Evolutionary conservation across 2,329 filamentous ascomycete species (phyloP).

Genomic region (Sporothrix pallida): DNA sequence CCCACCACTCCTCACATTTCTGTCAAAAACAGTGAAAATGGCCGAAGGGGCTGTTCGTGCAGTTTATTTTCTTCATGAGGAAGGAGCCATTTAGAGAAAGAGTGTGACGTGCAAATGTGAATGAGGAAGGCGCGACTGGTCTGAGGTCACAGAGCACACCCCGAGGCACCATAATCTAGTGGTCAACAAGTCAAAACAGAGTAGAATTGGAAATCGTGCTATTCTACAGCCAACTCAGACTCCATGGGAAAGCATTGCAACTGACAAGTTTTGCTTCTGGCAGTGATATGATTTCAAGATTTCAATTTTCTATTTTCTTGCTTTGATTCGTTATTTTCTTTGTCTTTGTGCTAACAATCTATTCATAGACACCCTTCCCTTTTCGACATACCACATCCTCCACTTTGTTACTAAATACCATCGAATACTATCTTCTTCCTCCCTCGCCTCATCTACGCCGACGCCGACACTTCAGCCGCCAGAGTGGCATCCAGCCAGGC

Average conservation of each 20-base stretch:
- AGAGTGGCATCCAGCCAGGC: slow-evolving; percentile 25
- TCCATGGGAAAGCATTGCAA: too few relatives aligned
- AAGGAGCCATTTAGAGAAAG: not conserved
- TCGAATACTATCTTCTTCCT: not conserved
- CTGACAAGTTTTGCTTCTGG: too few relatives aligned
- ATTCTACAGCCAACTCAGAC: too few relatives aligned
- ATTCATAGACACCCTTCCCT: too few relatives aligned
- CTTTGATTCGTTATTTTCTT: too few relatives aligned
- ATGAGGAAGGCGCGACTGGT: not conserved
- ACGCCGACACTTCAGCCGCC: not conserved
- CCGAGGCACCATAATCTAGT: too few relatives aligned
- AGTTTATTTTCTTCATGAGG: not conserved
- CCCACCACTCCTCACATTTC: not conserved
- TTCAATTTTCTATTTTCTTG: not conserved
- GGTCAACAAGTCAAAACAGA: too few relatives aligned
- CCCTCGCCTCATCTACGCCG: not conserved
- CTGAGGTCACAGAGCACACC: not conserved
- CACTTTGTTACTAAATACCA: too few relatives aligned
- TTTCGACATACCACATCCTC: too few relatives aligned
- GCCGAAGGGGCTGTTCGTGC: not conserved
- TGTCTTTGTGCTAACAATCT: too few relatives aligned
- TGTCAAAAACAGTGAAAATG: not conserved
- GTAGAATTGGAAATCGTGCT: too few relatives aligned
- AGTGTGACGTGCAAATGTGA: not conserved
- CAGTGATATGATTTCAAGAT: too few relatives aligned